Evolutionary conservation across 805 yeast species (phyloP), one percentile per base, ranked within the genome.

Genomic region (Metschnikowia bowlesiae): DNA sequence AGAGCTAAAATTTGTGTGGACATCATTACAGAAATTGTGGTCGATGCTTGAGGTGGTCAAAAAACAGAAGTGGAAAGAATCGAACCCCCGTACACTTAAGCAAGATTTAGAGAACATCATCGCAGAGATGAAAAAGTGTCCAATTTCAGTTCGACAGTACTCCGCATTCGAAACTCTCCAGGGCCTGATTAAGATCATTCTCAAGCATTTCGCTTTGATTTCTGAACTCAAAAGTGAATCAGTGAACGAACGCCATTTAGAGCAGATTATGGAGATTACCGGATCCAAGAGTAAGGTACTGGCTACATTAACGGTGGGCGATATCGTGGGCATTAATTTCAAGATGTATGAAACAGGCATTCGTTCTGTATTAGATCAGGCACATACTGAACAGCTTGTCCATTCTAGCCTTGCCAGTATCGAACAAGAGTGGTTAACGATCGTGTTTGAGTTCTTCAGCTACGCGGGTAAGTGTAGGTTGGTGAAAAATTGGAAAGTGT

Each of bases 221-320:
- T 53, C 63, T 2, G 78, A 76, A 3, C 65, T 89, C 49, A 79
- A 76, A 49, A 77, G 82, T 4, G 85, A 76, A 0, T 75, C 81
- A 0, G 64, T 91, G 53, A 78, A 78, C 48, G 75, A 74, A 0
- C 71, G 90, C 22, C 97, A 91, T 60, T 83, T 96, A 90, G 68
- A 67, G 14, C 53, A 59, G 8, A 62, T 84, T 2, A 79, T 78
- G 54, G 53, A 62, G 10, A 63, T 60, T 10, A 51, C 75, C 22
- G 72, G 63, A 0, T 39, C 64, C 14, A 65, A 67, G 26, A 49
- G 52, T 2, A 30, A 58, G 5, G 18, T 28, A 8, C 46, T 26
- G 33, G 64, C 58, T 8, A 52, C 66, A 0, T 55, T 84, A 48
- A 69, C 76, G 0, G 64, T 89, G 2, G 83, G 83, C 0, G 79